Percentiles rank a stretch among this genome's conserved stretches.
Conservation (phyloP, 129 eudicot species). For the Flaveria linearis region DNA sequence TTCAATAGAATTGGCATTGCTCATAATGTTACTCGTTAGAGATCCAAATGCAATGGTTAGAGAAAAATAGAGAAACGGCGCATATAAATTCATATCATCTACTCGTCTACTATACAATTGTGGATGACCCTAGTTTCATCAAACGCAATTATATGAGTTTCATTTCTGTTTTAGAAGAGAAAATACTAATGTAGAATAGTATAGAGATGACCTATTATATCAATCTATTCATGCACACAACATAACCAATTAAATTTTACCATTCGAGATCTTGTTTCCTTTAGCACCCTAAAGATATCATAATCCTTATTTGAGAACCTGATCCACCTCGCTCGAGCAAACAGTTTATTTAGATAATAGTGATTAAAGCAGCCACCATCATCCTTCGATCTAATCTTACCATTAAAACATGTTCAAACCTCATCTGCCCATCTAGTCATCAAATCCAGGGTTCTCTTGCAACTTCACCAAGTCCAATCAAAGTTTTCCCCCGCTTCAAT, state of each 20-base stretch:
- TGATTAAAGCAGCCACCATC: slow-evolving; percentile 4
- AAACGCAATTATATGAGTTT: not conserved
- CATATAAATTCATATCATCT: not conserved
- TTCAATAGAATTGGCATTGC: not conserved
- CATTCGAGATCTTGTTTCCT: slow-evolving; percentile 5
- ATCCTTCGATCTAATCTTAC: not conserved
- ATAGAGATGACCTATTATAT: not conserved
- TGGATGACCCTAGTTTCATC: not conserved
- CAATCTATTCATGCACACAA: slow-evolving; percentile 10
- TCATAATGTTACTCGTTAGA: slow-evolving; percentile 7
- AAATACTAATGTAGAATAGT: not conserved
- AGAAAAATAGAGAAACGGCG: not conserved
- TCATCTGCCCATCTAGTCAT: too few relatives aligned
- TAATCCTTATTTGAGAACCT: not conserved
- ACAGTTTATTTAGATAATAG: not conserved
- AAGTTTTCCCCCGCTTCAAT: too few relatives aligned
- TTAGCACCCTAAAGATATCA: not conserved
- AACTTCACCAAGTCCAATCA: too few relatives aligned
- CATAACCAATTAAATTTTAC: slow-evolving; percentile 7
- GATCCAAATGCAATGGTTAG: slow-evolving; percentile 6
- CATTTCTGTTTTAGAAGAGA: not conserved
- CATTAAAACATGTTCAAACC: slow-evolving; percentile 3
- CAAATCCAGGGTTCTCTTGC: too few relatives aligned
- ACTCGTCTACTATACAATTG: not conserved
- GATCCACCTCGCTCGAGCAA: not conserved